A percentile compares a stretch with the other conserved stretches of the same genome.
Evolutionary conservation across 2,329 filamentous ascomycete genomes (phyloP).

Genomic region (Fusarium sp.): DNA sequence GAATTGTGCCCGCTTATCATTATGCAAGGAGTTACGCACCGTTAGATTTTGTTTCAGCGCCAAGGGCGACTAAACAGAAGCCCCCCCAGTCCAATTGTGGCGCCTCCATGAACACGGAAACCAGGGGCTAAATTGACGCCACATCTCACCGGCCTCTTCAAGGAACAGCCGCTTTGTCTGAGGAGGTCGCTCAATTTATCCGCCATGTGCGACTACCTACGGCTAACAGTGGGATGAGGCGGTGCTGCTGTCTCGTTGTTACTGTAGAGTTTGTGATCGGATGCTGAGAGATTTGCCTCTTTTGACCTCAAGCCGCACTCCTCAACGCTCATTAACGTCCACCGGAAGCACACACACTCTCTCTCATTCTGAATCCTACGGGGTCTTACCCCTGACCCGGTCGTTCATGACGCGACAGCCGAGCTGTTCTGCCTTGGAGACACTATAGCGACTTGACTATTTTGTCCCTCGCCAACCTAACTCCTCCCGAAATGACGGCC

Average conservation of each 20-base stretch:
- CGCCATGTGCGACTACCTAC: constrained; percentile 7
- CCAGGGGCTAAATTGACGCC: constrained; percentile 19
- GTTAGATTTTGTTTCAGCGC: background rate
- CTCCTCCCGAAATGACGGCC: constrained; percentile 24
- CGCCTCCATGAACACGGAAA: constrained; percentile 1
- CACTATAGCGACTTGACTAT: background rate
- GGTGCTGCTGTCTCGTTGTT: background rate
- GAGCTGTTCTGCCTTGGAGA: constrained; percentile 19
- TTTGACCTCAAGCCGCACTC: constrained; percentile 11
- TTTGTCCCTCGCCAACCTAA: background rate
- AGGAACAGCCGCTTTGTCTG: constrained; percentile 11
- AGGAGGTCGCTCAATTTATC: background rate
- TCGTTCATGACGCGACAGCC: constrained; percentile 28
- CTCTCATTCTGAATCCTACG: background rate
- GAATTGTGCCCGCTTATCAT: background rate
- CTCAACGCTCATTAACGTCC: constrained; percentile 5
- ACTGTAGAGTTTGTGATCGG: constrained; percentile 1
- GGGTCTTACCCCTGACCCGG: constrained; percentile 17
- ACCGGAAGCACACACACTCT: constrained; percentile 4
- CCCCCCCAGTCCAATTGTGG: constrained; percentile 14
- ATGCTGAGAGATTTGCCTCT: constrained; percentile 24
- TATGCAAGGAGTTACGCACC: background rate
- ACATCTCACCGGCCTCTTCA: constrained; percentile 14
- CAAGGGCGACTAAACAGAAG: background rate
- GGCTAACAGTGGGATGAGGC: constrained; percentile 1